Evolutionary conservation across 768 basidiomycete genomes (phyloP).

Genomic region (Hemileccinum rubropunctum): DNA sequence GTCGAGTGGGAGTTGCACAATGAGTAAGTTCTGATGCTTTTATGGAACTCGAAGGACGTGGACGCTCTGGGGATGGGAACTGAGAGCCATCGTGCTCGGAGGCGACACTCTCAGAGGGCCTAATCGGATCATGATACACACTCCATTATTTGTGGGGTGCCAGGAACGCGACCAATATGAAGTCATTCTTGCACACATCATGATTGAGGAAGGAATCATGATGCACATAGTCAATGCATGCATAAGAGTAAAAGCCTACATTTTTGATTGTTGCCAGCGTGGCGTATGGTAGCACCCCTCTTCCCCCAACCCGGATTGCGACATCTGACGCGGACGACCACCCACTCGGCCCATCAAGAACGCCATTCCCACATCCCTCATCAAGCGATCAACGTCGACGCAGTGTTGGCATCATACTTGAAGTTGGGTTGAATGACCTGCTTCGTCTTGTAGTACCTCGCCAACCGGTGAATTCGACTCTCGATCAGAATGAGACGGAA

Average conservation of each 20-base stretch:
- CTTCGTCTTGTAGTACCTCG: conserved; percentile 98
- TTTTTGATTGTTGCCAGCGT: conserved; percentile 9
- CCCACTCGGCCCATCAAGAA: background rate
- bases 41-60: no score
- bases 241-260: conserved; percentile 23
- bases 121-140: no score
- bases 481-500: conserved; percentile 98
- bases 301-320: background rate
- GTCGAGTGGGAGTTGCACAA: no score
- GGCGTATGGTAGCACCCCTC: background rate
- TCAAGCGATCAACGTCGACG: conserved; percentile 87
- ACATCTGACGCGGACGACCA: background rate
- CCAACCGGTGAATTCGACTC: conserved; percentile 96
- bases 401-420: conserved; percentile 97
- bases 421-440: conserved; percentile 97
- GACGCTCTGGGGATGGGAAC: no score
- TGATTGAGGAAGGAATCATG: background rate
- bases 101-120: no score
- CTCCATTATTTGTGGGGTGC: no score
- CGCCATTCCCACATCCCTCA: background rate
- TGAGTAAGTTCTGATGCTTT: no score
- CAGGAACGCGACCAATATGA: no score
- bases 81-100: no score
- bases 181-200: no score
- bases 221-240: conserved; percentile 13